Conservation (phyloP, 1,284 basidiomycete species). For the Pyrrhoderma lamaoense region DNA sequence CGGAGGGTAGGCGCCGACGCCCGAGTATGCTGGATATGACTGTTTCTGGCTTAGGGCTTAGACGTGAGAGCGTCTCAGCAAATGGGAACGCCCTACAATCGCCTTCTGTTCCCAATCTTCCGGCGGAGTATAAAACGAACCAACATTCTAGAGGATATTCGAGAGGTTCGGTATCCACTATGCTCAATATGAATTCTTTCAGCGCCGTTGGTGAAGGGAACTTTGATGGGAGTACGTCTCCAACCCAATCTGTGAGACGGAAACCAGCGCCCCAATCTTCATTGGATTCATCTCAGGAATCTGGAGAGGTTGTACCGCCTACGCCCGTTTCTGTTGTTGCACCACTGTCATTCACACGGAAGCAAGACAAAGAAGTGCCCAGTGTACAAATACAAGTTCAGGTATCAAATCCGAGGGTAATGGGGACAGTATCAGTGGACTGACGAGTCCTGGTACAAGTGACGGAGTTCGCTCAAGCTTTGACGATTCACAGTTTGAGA, state of each 20-base stretch:
- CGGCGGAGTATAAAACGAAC: slow-evolving; percentile 30
- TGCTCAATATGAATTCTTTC: not conserved
- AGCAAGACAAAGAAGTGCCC: not conserved
- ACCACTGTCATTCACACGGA: slow-evolving; percentile 8
- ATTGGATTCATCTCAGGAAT: slow-evolving; percentile 12
- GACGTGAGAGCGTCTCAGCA: slow-evolving; percentile 21
- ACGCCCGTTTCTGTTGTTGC: slow-evolving; percentile 13
- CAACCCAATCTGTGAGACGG: slow-evolving; percentile 5
- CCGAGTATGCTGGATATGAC: slow-evolving; percentile 34
- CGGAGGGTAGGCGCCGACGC: slow-evolving; percentile 28
- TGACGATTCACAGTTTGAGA: slow-evolving; percentile 32
- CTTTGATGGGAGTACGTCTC: not conserved
- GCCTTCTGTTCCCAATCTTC: slow-evolving; percentile 37
- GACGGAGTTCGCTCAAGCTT: slow-evolving; percentile 29
- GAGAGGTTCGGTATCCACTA: slow-evolving; percentile 9
- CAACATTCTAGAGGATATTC: slow-evolving; percentile 16
- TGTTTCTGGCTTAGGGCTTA: slow-evolving; percentile 15
- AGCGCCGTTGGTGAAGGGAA: not conserved
- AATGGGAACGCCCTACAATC: slow-evolving; percentile 28
- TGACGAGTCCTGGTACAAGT: slow-evolving; percentile 24
- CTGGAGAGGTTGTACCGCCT: slow-evolving; percentile 6
- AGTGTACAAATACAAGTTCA: not conserved
- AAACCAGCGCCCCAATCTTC: slow-evolving; percentile 13
- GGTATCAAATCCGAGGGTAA: not conserved
- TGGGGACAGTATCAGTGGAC: slow-evolving; percentile 1